Evolutionary conservation across 495 filamentous ascomycete species (phyloP), one percentile per base, ranked within the genome.

Genomic region (Extremus antarcticus): DNA sequence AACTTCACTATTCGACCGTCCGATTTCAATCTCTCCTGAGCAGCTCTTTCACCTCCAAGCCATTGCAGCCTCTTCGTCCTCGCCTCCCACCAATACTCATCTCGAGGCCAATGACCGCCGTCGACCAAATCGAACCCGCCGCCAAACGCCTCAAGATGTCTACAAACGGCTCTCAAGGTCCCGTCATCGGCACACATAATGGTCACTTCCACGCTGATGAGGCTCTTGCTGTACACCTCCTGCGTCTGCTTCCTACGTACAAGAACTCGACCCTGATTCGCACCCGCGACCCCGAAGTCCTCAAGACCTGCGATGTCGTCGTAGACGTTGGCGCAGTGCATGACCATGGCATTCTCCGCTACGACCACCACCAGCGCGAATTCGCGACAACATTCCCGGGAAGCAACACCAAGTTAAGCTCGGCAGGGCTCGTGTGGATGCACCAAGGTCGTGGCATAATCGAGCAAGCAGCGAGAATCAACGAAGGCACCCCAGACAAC

Each of bases 121-220:
- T n/a, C n/a, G n/a, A n/a, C n/a, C n/a, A n/a, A n/a, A 45, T 21
- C n/a, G 20, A 52, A 40, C 50, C 61, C 48, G 58, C 58, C 24
- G 48, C 68, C 21, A 71, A 71, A 51, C 65, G 62, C 43, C 50
- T 63, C 41, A 70, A 68, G 53, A 64, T 69, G 61, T 59, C 65
- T 25, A 22, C 21, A 46, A 24, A 7, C 25, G 29, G 29, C 29
- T 40, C 38, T 49, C 29, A 46, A 17, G 55, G 56, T 3, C 66
- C 66, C 2, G 69, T 80, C 52, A 94, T 95, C 63, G 90, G 88
- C 53, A 95, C 90, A 13, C 90, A 95, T 76, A 95, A 85, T 73
- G 92, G 92, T 53, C 88, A 95, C 71, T 98, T 98, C 78, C 92
- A 98, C 74, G 94, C 92, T 70, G 92, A 98, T 68, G 92, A 98